Evolutionary conservation across 202 grass and related monocot species (phyloP), one percentile per base, ranked within the genome.

Genomic region (Tripidium arundinaceum): DNA sequence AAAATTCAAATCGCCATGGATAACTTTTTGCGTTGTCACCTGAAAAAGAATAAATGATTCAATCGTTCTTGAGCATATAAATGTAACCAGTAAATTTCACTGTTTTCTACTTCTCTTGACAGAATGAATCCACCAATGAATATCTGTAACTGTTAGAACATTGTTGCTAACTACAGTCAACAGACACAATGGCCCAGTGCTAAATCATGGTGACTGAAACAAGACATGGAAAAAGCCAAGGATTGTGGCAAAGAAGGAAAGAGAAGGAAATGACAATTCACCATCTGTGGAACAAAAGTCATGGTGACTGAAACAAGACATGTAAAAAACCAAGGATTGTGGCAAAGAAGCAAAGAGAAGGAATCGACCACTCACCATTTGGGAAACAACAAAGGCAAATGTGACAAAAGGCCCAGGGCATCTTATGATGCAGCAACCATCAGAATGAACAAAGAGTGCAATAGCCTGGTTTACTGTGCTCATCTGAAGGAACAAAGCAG

Each of bases 401-500:
- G 65, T 14, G 6, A 79, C 61, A 65, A 79, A 31, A 76, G 75
- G 84, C 13, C 84, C 69, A 71, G 80, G 80, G 34, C 13, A 83
- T 76, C 52, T 78, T 22, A 76, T 71, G 68, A 58, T 13, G 34
- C 34, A 75, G 41, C 37, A 68, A 57, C 70, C 62, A 71, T 86
- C 81, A 33, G 49, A 84, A 54, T 80, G 28, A 42, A 71, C 80
- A 68, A 81, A 84, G 1, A 90, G 85, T 69, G 70, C 75, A 83
- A 75, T 34, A 38, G 80, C 80, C 47, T 90, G 88, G 37, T 87
- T 80, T 50, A 83, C 36, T 49, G 70, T 84, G 62, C 76, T 84
- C 54, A 80, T 86, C 21, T 90, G 84, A 77, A 87, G 88, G 43
- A 90, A 87, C 36, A 87, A 84, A 60, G 75, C 79, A 84, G 80